A percentile compares a stretch with the other conserved stretches of the same genome.
These are phyloP conservation scores for Linnemannia hyalina DNA, from an alignment of 192 early-diverging fungal genomes.

Conservation along the genomic window DNA sequence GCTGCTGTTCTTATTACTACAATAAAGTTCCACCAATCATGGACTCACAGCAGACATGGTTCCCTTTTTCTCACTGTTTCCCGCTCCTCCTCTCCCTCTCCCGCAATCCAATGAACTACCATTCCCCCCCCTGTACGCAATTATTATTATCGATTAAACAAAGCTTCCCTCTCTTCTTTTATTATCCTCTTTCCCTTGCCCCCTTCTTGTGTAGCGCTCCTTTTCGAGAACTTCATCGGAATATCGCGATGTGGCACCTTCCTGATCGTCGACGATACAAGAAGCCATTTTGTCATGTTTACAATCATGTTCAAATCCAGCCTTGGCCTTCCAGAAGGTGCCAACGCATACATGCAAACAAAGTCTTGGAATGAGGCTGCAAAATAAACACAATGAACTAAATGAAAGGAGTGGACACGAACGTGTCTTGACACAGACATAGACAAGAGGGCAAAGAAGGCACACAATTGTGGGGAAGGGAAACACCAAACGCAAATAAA, in stretches of 20 bases:
- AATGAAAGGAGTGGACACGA: not conserved
- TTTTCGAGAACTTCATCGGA: not conserved
- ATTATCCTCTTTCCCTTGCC: not conserved
- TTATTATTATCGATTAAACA: not conserved
- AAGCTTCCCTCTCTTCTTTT: not conserved
- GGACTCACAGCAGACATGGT: conserved; percentile 8
- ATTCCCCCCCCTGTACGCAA: not conserved
- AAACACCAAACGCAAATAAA: not conserved
- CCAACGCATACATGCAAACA: not conserved
- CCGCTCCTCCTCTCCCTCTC: too few species aligned
- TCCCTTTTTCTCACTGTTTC: not conserved
- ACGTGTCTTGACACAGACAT: not conserved
- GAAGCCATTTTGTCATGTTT: not conserved
- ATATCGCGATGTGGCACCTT: not conserved
- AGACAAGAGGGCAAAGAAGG: too few species aligned
- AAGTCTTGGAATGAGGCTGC: too few species aligned
- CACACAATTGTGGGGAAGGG: not conserved
- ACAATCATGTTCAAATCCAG: too few species aligned
- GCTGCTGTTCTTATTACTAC: not conserved
- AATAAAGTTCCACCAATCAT: not conserved
- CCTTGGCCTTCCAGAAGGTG: not conserved
- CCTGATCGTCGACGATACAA: not conserved
- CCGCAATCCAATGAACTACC: not conserved
- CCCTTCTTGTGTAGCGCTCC: not conserved
- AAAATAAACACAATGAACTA: not conserved